Evolutionary conservation across 768 basidiomycete species (phyloP), one percentile per base, ranked within the genome.

Genomic region (Phaeolepiota aurea): DNA sequence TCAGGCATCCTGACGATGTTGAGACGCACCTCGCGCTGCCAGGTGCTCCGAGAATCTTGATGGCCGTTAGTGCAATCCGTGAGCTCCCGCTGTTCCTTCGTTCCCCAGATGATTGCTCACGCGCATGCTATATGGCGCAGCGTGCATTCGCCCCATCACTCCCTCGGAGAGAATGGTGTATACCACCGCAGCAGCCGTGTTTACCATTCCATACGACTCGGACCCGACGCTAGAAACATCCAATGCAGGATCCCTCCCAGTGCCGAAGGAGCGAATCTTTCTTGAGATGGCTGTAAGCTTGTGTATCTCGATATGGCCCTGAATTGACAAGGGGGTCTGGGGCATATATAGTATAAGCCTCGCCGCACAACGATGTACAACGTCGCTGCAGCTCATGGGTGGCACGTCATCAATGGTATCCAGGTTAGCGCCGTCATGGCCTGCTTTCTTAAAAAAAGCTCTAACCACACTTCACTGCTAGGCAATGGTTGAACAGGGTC

Each of bases 41-140:
- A 13, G 49, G 46, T 4, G 53, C 54, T 21, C 47, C 51, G 4
- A 41, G 36, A 4, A 45, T 64, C 19, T 40, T 64, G 2, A 61
- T 64, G 55, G 46, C 50, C 2, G 64, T 66, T 0, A 63, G 64
- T 7, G 61, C 62, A 14, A 63, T 66, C 32, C 64, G 59, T 61
- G 20, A 44, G 57, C 52, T 2, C 38, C 4, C 11, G 14, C 7
- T 12, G 1, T 38, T 13, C 4, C 9, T 23, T 37, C 5, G 15
- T 3, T 7, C 21, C n/a, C 19, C 34, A 18, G 12, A 40, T 3
- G 25, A 31, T 12, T 7, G 2, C 39, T 30, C 16, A 10, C 14
- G 9, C 28, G 28, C 9, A 42, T 18, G 3, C 11, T 12, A 1
- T 4, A 3, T n/a, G 23, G 3, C n/a, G 21, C n/a, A 52, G 49